Evolutionary conservation across 1,284 basidiomycete genomes (phyloP).

Genomic region (Ganoderma meredithae): DNA sequence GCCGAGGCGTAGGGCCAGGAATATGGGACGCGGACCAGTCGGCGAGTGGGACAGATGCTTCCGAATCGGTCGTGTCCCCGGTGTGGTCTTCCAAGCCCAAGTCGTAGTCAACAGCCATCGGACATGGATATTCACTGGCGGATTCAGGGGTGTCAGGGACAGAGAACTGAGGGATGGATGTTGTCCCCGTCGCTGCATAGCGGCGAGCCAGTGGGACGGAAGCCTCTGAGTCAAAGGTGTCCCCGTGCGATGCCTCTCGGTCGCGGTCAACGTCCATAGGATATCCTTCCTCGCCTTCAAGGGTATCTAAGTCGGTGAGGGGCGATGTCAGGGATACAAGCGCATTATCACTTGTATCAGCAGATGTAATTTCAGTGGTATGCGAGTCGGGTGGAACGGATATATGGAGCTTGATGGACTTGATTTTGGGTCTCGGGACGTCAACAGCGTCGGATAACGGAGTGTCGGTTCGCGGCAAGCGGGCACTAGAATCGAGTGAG

Average conservation of each 20-base stretch:
- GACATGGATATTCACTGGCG: not conserved
- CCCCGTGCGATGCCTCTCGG: not conserved
- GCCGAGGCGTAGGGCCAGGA: not conserved
- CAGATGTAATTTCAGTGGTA: not conserved
- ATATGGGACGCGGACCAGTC: not conserved
- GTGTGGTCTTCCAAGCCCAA: not conserved
- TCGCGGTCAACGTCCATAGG: not conserved
- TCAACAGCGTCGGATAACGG: not conserved
- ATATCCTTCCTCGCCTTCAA: not conserved
- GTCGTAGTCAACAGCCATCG: not conserved
- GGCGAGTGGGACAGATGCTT: not conserved
- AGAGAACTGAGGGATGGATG: not conserved
- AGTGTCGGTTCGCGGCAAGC: not conserved
- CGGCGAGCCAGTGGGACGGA: not conserved
- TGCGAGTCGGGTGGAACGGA: not conserved
- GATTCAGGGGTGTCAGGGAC: not conserved
- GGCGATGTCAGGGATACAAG: not conserved
- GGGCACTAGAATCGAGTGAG: not conserved
- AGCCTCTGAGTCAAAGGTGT: not conserved
- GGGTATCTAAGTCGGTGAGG: not conserved
- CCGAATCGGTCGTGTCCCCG: not conserved
- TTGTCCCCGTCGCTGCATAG: not conserved
- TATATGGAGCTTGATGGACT: constrained; percentile 2
- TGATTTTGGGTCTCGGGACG: not conserved
- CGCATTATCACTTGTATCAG: not conserved